Percentiles rank a stretch among this genome's conserved stretches.
phyloP scores from a whole-genome alignment of 805 yeast species.

The Ogataea paradorogensis region DNA sequence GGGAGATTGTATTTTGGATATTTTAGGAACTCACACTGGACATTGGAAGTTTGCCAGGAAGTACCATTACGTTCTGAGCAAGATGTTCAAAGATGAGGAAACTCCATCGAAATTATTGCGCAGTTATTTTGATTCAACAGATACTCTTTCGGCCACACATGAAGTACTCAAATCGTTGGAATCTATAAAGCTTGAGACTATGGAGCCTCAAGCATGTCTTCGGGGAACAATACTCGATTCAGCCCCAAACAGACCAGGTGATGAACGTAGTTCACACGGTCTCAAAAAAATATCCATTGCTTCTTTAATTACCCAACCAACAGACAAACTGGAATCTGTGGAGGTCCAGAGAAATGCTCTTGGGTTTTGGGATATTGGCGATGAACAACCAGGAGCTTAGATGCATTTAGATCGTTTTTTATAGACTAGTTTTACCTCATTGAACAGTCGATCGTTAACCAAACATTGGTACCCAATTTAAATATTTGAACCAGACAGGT shows the following conservation, averaged over 20 bases:
- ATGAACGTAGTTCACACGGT: not conserved
- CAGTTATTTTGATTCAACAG: not conserved
- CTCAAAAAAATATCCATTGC: conserved; percentile 21
- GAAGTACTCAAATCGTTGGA: not conserved
- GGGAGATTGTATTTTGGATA: conserved; percentile 1
- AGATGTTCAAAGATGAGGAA: conserved; percentile 3
- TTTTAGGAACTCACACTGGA: conserved; percentile 2
- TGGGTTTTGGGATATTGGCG: not conserved
- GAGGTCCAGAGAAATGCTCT: conserved; percentile 3
- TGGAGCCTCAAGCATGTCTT: not conserved
- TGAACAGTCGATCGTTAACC: conserved; percentile 1
- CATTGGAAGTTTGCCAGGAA: conserved; percentile 7
- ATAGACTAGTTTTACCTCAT: too few species aligned
- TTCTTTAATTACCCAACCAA: conserved; percentile 16
- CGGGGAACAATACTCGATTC: not conserved
- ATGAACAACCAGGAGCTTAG: not conserved
- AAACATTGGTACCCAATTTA: conserved; percentile 51
- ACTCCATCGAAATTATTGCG: conserved; percentile 4
- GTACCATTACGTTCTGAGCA: conserved; percentile 6
- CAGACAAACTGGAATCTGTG: conserved; percentile 1
- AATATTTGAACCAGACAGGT: conserved; percentile 82
- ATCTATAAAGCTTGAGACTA: not conserved
- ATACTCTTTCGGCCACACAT: not conserved
- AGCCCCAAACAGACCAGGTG: not conserved
- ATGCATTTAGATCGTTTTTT: too few species aligned